Conservation (phyloP, 345 rosid genomes). For the Mallotus nudiflorus region DNA sequence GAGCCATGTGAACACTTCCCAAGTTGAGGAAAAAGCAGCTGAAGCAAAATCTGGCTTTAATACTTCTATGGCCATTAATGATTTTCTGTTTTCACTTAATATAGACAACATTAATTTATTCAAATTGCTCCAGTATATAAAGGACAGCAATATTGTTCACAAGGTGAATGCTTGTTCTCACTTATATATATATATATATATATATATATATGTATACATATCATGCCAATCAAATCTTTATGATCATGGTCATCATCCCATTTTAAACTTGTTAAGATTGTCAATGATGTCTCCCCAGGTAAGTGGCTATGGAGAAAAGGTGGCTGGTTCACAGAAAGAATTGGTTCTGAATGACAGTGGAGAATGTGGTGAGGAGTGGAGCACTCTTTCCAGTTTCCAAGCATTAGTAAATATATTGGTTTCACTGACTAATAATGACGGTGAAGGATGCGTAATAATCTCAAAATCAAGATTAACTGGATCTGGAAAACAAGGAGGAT, state of each 20-base stretch:
- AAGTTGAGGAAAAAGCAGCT: slow-evolving; percentile 36
- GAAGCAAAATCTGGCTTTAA: slow-evolving; percentile 35
- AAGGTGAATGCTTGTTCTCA: slow-evolving; percentile 55
- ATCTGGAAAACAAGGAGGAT: slow-evolving; percentile 56
- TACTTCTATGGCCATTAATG: slow-evolving; percentile 75
- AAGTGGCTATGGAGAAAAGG: slow-evolving; percentile 70
- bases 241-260: slow-evolving; percentile 11
- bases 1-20: slow-evolving; percentile 24
- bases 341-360: slow-evolving; percentile 29
- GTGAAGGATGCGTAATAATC: slow-evolving; percentile 88
- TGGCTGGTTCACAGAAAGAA: slow-evolving; percentile 46
- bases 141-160: slow-evolving; percentile 79
- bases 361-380: slow-evolving; percentile 43
- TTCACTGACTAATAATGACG: slow-evolving; percentile 72
- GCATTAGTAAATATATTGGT: slow-evolving; percentile 62
- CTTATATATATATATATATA: too few relatives aligned
- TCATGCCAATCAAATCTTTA: background rate
- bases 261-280: slow-evolving; percentile 7
- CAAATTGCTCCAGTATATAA: slow-evolving; percentile 71
- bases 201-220: slow-evolving; percentile 13
- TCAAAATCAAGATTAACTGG: slow-evolving; percentile 48
- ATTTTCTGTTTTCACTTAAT: slow-evolving; percentile 73
- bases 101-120: slow-evolving; percentile 88
- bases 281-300: slow-evolving; percentile 56
- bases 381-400: slow-evolving; percentile 70